Evolutionary conservation across 2,329 filamentous ascomycete genomes (phyloP), one percentile per base, ranked within the genome.

Genomic region (Aureobasidium sp.): DNA sequence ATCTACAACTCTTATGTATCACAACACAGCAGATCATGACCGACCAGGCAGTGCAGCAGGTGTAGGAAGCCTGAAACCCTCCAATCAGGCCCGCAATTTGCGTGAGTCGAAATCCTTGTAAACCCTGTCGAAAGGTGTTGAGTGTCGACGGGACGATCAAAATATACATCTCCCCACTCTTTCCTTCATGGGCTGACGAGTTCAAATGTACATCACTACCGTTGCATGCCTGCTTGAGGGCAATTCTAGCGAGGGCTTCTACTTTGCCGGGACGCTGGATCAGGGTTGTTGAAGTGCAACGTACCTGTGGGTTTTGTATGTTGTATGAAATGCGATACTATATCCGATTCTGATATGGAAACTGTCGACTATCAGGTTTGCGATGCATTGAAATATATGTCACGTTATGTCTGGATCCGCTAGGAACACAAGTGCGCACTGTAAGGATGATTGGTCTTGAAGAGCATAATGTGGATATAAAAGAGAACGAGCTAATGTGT

Each of bases 61-160:
- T 27, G 54, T 19, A 58, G 54, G 54, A 33, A 58, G 44, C 56
- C 56, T 59, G 56, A 59, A 59, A 59, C 56, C 54, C 40, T 58
- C 19, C 22, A 22, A 35, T 37, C 54, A 59, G 44, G 33, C 40
- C 56, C 56, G 44, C 45, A 59, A 59, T 59, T 49, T 59, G 56
- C 56, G 15, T 48, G 33, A 49, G 17, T 47, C 45, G 31, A 59
- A 19, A 49, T 47, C 44, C 44, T 59, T 49, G 56, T 35, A 48
- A 48, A 22, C 27, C 44, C 47, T 24, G 35, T 49, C 44, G 22
- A 49, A 5, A 42, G 31, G 7, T 59, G 45, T 49, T 59, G 56
- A 24, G 40, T n/a, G 24, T 49, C 15, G 45, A 33, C 56, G 56
- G 56, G 56, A 37, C 42, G 56, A 59, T 59, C 56, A 59, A 29